These are phyloP conservation scores for Cucurbita moschata DNA, from an alignment of 306 rosid species.

Conservation along the genomic window DNA sequence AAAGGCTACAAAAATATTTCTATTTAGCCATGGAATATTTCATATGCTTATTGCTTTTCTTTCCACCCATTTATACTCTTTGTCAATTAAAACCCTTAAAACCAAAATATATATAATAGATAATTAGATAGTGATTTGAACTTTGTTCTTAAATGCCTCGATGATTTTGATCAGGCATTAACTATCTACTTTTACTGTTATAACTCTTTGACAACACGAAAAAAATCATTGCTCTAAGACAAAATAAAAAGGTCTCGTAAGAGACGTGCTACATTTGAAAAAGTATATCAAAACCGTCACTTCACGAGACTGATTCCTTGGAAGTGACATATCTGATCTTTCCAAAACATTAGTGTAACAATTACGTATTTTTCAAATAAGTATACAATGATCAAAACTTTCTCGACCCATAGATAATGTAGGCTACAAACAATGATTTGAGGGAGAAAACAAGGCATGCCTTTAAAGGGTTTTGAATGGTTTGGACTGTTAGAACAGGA, in stretches of 20 bases:
- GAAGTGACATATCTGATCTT: background rate
- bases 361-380: background rate
- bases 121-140: too few species aligned
- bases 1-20: background rate
- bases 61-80: too few species aligned
- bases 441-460: background rate
- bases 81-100: too few species aligned
- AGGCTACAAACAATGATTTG: background rate
- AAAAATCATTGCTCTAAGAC: too few species aligned
- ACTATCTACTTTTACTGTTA: too few species aligned
- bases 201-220: too few species aligned
- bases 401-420: background rate
- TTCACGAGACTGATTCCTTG: background rate
- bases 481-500: background rate
- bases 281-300: background rate
- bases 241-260: background rate
- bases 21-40: background rate
- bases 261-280: background rate
- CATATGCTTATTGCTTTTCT: background rate
- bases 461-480: background rate
- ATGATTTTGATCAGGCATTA: too few species aligned
- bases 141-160: too few species aligned
- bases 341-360: background rate
- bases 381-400: background rate
- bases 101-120: too few species aligned